Conservation (phyloP, 164 flowering plant species). For the Annona cherimola region DNA sequence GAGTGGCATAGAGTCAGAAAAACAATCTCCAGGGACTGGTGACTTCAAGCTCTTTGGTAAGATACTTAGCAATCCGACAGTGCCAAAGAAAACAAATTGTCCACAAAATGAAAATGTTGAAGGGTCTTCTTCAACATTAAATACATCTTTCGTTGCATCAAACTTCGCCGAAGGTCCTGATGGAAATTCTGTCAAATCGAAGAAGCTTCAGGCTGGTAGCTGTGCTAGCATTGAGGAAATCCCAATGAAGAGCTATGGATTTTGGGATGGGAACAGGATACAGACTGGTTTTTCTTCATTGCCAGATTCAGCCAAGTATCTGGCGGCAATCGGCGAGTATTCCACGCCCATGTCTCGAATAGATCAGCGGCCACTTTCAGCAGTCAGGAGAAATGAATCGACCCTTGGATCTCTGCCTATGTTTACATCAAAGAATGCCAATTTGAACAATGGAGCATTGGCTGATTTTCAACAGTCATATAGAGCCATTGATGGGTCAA, state of each 20-base stretch:
- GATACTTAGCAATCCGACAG: conserved; percentile 49
- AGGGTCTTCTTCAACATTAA: conserved; percentile 10
- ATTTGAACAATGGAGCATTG: conserved; percentile 27
- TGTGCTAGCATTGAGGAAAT: conserved; percentile 38
- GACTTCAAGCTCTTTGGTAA: conserved; percentile 83
- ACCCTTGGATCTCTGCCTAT: conserved; percentile 33
- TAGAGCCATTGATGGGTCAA: conserved; percentile 27
- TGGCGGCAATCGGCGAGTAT: conserved; percentile 44
- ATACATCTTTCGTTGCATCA: conserved; percentile 21
- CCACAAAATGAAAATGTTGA: conserved; percentile 22
- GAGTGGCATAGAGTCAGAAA: conserved; percentile 40
- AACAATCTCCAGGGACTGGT: conserved; percentile 38
- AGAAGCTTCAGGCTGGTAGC: conserved; percentile 32
- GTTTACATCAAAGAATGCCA: conserved; percentile 29
- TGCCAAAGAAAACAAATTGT: conserved; percentile 29
- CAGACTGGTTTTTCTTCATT: conserved; percentile 48
- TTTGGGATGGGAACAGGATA: conserved; percentile 71
- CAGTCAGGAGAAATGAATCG: conserved; percentile 30
- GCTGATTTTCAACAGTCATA: conserved; percentile 31
- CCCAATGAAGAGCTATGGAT: conserved; percentile 49
- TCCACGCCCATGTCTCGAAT: conserved; percentile 34
- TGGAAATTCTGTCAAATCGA: conserved; percentile 17
- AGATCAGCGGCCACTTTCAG: conserved; percentile 40
- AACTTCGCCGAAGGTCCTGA: conserved; percentile 26
- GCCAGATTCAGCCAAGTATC: conserved; percentile 69